A percentile compares a stretch with the other conserved stretches of the same genome.
Conservation (phyloP, 2,329 filamentous ascomycete species). For the Cadophora sp. region DNA sequence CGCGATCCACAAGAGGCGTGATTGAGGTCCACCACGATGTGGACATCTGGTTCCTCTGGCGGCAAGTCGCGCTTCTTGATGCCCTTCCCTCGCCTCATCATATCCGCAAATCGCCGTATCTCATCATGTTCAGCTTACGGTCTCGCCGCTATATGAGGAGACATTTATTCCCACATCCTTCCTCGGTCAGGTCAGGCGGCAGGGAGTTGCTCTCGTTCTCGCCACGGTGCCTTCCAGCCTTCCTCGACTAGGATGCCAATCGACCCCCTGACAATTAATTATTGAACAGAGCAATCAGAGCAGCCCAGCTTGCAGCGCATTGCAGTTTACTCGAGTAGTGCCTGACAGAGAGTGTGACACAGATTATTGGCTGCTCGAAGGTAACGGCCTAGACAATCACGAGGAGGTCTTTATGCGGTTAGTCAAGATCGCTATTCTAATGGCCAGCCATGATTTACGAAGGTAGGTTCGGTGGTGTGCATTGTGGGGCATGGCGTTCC, state of each 20-base stretch:
- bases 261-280: too few species aligned
- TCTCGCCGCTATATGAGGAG: slow-evolving; percentile 7
- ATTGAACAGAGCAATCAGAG: too few species aligned
- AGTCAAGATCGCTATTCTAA: slow-evolving; percentile 6
- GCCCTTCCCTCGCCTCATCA: background rate
- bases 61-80: slow-evolving; percentile 23
- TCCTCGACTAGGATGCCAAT: too few species aligned
- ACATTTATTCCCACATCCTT: background rate
- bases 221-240: too few species aligned
- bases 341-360: slow-evolving; percentile 34
- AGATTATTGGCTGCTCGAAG: slow-evolving; percentile 33
- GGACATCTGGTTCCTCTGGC: slow-evolving; percentile 17
- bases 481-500: background rate
- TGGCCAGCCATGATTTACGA: background rate
- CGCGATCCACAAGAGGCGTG: slow-evolving; percentile 3
- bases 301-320: background rate
- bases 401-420: slow-evolving; percentile 25
- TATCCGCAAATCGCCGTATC: background rate
- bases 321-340: too few species aligned
- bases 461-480: background rate
- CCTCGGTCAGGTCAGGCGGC: slow-evolving; percentile 11
- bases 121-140: slow-evolving; percentile 16
- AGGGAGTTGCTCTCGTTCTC: background rate
- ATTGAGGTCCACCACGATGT: slow-evolving; percentile 4
- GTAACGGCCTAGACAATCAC: slow-evolving; percentile 33